phyloP scores from a whole-genome alignment of 2,329 filamentous ascomycete species.

The Curvularia verruculosa region DNA sequence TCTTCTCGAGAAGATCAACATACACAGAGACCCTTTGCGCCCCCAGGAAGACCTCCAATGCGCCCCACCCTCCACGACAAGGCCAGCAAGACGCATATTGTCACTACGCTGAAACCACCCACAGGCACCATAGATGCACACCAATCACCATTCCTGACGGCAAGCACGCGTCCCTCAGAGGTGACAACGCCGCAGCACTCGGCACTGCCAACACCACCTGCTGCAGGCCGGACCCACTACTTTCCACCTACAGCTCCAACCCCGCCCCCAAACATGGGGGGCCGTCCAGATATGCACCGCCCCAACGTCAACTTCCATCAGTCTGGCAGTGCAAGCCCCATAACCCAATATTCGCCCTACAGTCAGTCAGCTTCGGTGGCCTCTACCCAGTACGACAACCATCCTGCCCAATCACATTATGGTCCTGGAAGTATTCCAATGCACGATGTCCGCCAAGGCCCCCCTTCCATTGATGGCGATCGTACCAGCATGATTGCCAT shows the following conservation, averaged over 20 bases:
- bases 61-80: conserved; percentile 64
- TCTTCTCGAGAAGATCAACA: conserved; percentile 36
- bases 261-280: conserved; percentile 33
- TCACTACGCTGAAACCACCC: conserved; percentile 52
- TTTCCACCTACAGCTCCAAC: conserved; percentile 44
- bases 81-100: conserved; percentile 60
- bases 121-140: conserved; percentile 58
- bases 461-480: conserved; percentile 42
- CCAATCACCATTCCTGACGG: conserved; percentile 55
- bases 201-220: conserved; percentile 55
- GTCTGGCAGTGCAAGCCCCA: conserved; percentile 54
- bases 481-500: conserved; percentile 52
- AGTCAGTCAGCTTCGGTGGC: conserved; percentile 43
- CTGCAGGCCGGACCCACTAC: conserved; percentile 46
- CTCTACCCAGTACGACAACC: conserved; percentile 48
- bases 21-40: conserved; percentile 34
- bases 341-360: conserved; percentile 53
- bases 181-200: conserved; percentile 51
- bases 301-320: conserved; percentile 49
- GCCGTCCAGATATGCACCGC: conserved; percentile 35
- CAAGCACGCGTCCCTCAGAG: conserved; percentile 52
- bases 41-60: conserved; percentile 34
- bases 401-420: conserved; percentile 30
- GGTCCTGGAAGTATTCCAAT: conserved; percentile 19
- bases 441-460: conserved; percentile 43